These are phyloP conservation scores for Setomelanomma holmii DNA, from an alignment of 2,329 filamentous ascomycete genomes.

Conservation along the genomic window DNA sequence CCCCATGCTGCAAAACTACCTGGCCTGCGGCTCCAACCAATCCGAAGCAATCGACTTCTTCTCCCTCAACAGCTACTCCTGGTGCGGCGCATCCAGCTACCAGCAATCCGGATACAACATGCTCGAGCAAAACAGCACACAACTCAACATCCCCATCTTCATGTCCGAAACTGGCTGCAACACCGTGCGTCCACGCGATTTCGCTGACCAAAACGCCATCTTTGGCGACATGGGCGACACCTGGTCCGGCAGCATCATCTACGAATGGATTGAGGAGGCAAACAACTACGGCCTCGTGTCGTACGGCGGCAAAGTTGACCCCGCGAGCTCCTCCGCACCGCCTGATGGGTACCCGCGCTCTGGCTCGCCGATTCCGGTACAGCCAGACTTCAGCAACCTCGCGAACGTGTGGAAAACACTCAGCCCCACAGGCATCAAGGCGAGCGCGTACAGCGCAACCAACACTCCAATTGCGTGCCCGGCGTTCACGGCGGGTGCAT, in stretches of 20 bases:
- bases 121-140: conserved; percentile 71
- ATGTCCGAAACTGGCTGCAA: conserved; percentile 89
- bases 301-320: conserved; percentile 69
- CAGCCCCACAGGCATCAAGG: conserved; percentile 71
- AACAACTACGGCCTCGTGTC: conserved; percentile 84
- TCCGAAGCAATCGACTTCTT: conserved; percentile 81
- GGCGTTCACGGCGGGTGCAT: conserved; percentile 69
- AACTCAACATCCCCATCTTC: conserved; percentile 68
- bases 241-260: conserved; percentile 81
- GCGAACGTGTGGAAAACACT: conserved; percentile 77
- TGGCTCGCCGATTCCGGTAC: conserved; percentile 75
- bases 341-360: conserved; percentile 72
- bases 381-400: conserved; percentile 80
- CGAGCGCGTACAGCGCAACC: conserved; percentile 69
- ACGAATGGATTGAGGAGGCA: conserved; percentile 87
- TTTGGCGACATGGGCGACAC: conserved; percentile 77
- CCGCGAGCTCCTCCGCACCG: conserved; percentile 54
- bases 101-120: conserved; percentile 71
- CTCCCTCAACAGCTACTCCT: conserved; percentile 81
- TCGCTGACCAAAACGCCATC: conserved; percentile 77
- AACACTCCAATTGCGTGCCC: conserved; percentile 73
- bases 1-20: conserved; percentile 73
- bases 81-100: conserved; percentile 60
- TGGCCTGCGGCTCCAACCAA: conserved; percentile 76
- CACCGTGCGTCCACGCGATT: conserved; percentile 65